Evolutionary conservation across 2,329 filamentous ascomycete species (phyloP).

Genomic region (Amauroascus niger): DNA sequence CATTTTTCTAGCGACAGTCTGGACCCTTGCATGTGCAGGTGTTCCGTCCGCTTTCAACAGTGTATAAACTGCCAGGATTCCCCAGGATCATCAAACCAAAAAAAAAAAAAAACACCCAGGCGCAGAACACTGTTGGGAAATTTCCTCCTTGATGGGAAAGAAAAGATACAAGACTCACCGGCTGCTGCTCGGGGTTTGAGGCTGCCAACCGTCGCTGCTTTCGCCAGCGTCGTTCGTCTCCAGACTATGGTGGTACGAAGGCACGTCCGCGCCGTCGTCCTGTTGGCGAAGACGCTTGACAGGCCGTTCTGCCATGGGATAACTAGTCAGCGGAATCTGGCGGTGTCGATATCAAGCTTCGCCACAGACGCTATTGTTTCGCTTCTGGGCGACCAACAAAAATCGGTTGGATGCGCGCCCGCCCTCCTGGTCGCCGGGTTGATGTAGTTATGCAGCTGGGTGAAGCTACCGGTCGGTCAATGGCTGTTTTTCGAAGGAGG

Average conservation of each 20-base stretch:
- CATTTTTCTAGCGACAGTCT: conserved; percentile 4
- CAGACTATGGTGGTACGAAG: conserved; percentile 17
- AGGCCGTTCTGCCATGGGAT: conserved; percentile 16
- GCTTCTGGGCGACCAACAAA: background rate
- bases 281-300: conserved; percentile 17
- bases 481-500: too few relatives aligned
- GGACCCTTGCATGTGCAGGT: conserved; percentile 11
- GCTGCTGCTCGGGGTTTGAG: conserved; percentile 12
- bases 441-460: background rate
- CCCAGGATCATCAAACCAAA: background rate
- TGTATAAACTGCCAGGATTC: conserved; percentile 5
- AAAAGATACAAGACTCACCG: conserved; percentile 5
- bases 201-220: conserved; percentile 20
- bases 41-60: background rate
- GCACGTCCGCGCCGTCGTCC: conserved; percentile 9
- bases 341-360: conserved; percentile 8
- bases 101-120: background rate
- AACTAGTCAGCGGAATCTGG: conserved; percentile 10
- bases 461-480: background rate
- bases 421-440: background rate
- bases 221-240: conserved; percentile 13
- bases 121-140: conserved; percentile 1
- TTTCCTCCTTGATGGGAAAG: background rate
- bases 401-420: background rate
- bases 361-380: conserved; percentile 8